Evolutionary conservation across 768 basidiomycete species (phyloP), one percentile per base, ranked within the genome.

Genomic region (Galerina sulciceps): DNA sequence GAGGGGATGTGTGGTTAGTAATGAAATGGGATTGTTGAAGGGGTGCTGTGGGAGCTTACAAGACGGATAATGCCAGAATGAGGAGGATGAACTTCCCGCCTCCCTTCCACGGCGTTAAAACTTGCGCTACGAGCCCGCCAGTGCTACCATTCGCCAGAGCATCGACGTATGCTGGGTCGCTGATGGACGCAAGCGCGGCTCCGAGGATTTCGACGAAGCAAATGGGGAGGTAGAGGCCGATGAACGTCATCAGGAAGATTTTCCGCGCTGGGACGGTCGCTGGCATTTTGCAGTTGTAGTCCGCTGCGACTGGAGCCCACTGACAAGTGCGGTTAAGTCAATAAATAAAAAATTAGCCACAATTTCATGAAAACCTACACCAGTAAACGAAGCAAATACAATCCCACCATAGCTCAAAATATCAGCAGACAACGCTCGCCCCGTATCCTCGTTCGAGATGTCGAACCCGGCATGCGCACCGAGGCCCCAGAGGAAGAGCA

Each of bases 31-130:
- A 2, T 40, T 5, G 8, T 17, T 10, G 17, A 40, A 49, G 20
- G 36, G 35, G 14, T 2, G n/a, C 8, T 31, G 26, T 8, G 26
- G 8, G 13, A 2, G 23, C 59, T 46, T 36, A 64, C 62, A 64
- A 23, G 41, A 57, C 55, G 3, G 59, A 60, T 49, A 64, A 46
- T 11, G 59, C 59, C 9, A 64, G 47, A 11, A 64, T 44, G 10
- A 64, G 52, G 15, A 64, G 56, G 15, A 64, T 37, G 48, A 64
- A 64, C 31, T 60, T 64, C 26, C 62, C 79, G 46, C 73, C 73
- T 13, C 76, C 78, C 43, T 71, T 67, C 80, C 80, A 82, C 0
- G 79, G 80, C 2, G 71, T 70, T 22, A 82, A 67, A 9, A 81
- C 77, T 44, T 80, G 71, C 0, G 75, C 75, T 15, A 83, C 61